Conservation (phyloP, 257 asterid genomes). For the Echites panduratus region DNA sequence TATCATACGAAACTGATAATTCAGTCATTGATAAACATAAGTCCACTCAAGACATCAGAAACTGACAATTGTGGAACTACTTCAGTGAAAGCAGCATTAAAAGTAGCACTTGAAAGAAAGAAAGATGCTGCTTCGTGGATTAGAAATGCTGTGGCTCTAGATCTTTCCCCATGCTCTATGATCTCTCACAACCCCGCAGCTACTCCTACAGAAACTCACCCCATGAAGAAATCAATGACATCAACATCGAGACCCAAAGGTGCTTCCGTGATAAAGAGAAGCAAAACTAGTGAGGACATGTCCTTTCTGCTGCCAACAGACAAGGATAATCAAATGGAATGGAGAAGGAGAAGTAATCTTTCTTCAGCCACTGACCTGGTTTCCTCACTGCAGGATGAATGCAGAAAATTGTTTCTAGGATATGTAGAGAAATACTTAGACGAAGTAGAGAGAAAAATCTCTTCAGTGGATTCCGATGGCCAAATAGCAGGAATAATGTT, state of each 20-base stretch:
- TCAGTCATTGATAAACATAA: slow-evolving; percentile 44
- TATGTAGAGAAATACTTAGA: slow-evolving; percentile 48
- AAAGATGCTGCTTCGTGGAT: slow-evolving; percentile 55
- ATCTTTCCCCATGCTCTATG: slow-evolving; percentile 39
- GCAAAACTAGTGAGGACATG: slow-evolving; percentile 19
- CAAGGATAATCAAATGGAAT: slow-evolving; percentile 29
- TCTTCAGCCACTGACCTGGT: slow-evolving; percentile 34
- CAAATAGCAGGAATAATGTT: slow-evolving; percentile 44
- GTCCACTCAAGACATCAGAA: slow-evolving; percentile 38
- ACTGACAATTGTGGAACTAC: slow-evolving; percentile 22
- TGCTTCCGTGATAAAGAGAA: slow-evolving; percentile 18
- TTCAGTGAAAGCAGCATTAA: slow-evolving; percentile 39
- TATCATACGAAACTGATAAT: slow-evolving; percentile 41
- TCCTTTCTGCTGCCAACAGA: slow-evolving; percentile 26
- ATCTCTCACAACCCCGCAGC: slow-evolving; percentile 15
- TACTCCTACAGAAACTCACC: slow-evolving; percentile 12
- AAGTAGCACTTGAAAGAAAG: slow-evolving; percentile 44
- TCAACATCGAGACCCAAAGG: slow-evolving; percentile 32
- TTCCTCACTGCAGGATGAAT: slow-evolving; percentile 39
- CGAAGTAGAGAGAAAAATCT: slow-evolving; percentile 44
- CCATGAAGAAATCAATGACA: slow-evolving; percentile 17
- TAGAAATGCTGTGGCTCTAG: slow-evolving; percentile 57
- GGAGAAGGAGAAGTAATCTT: slow-evolving; percentile 37
- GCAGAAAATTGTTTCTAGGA: slow-evolving; percentile 43
- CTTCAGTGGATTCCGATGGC: slow-evolving; percentile 24